Percentiles rank a stretch among this genome's conserved stretches.
phyloP scores from a whole-genome alignment of 2,329 filamentous ascomycete species.

The Fusarium sp. region DNA sequence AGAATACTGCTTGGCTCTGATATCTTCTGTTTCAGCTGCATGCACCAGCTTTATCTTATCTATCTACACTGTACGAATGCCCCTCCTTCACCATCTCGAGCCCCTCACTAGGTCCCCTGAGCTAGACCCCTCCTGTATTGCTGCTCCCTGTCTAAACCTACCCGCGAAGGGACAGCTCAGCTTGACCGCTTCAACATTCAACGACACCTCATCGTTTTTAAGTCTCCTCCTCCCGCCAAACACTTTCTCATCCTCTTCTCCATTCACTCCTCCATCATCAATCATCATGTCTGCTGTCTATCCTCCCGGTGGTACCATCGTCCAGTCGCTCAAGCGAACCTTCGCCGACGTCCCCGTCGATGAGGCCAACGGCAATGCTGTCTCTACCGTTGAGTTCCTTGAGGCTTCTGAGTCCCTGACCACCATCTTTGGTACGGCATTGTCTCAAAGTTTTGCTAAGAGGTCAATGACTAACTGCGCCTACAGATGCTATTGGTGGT shows the following conservation, averaged over 20 bases:
- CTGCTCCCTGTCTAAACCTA: constrained; percentile 24
- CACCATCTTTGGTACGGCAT: constrained; percentile 78
- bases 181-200: constrained; percentile 44
- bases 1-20: background rate
- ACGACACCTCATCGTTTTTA: constrained; percentile 31
- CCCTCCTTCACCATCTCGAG: constrained; percentile 40
- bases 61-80: constrained; percentile 41
- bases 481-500: constrained; percentile 70
- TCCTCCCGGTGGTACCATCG: constrained; percentile 79
- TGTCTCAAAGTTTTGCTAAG: background rate
- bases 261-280: constrained; percentile 12
- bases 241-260: constrained; percentile 7
- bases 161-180: constrained; percentile 38
- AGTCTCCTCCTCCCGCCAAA: constrained; percentile 19
- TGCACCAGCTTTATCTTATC: constrained; percentile 37
- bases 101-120: constrained; percentile 36
- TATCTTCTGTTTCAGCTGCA: background rate
- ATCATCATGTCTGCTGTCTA: constrained; percentile 63
- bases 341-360: constrained; percentile 86
- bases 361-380: constrained; percentile 76
- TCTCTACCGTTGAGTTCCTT: constrained; percentile 88
- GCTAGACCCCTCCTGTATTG: constrained; percentile 38
- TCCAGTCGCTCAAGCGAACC: constrained; percentile 84
- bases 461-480: constrained; percentile 17
- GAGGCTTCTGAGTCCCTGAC: constrained; percentile 89